Evolutionary conservation across 2,329 filamentous ascomycete species (phyloP), one percentile per base, ranked within the genome.

Genomic region (Saccharata proteae): DNA sequence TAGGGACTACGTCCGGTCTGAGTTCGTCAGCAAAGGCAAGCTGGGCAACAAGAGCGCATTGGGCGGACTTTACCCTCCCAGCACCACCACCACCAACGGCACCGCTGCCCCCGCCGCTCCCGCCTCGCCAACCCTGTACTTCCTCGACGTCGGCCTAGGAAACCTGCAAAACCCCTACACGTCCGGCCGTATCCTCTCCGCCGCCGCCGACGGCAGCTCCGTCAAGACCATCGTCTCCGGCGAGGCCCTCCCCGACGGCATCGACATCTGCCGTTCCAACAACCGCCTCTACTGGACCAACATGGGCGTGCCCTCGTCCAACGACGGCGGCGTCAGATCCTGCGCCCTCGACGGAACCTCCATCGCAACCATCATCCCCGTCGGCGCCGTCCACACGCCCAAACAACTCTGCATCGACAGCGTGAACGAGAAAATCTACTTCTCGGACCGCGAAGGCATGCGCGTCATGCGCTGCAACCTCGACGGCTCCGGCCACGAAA

Each of bases 281-380:
- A 33, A 37, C 12, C 41, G 43, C 7, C 47, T 57, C 11, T 55
- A 46, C 44, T 56, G 48, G 45, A 48, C 43, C 1, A 42, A 38
- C 22, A 48, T 46, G 45, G 44, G 45, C 20, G 19, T 16, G 0
- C 29, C 34, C 2, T 29, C 27, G 6, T 14, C 30, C 2, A 51
- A 53, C 12, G 56, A 67, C 36, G 65, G 65, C 11, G 47, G 53
- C 1, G 47, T 71, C 4, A 49, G 51, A 38, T 61, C 57, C 2
- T 51, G 57, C n/a, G 57, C 60, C n/a, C 44, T 69, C 2, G 64
- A 71, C 30, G 71, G 72, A 1, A 56, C 39, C 8, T 49, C 67
- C 26, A 41, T 64, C 3, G 41, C 45, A 6, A 53, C 53, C 1
- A 43, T 75, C 2, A 46, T 75, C 1, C 40, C 58, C 0, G 28